Conservation (phyloP, 2,329 filamentous ascomycete genomes). For the Colletotrichum sublineola region DNA sequence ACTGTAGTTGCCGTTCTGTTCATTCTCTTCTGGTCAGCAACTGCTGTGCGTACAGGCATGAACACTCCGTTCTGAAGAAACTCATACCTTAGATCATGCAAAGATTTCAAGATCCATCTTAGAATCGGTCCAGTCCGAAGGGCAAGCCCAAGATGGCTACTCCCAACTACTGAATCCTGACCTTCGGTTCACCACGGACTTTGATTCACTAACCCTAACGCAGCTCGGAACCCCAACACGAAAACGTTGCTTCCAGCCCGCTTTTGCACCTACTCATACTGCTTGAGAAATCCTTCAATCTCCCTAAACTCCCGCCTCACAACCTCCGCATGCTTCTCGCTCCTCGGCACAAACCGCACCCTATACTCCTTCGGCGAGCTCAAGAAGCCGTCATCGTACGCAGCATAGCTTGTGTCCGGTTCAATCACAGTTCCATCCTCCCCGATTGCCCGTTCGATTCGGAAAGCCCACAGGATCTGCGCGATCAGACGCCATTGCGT, state of each 20-base stretch:
- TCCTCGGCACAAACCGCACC: slow-evolving; percentile 29
- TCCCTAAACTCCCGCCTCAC: not conserved
- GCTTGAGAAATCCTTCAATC: slow-evolving; percentile 2
- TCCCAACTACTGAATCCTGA: not conserved
- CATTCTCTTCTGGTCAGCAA: too few relatives aligned
- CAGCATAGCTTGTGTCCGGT: slow-evolving; percentile 20
- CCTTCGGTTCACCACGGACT: not conserved
- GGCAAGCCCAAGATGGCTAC: not conserved
- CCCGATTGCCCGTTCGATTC: slow-evolving; percentile 31
- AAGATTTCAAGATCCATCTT: not conserved
- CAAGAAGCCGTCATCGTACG: slow-evolving; percentile 22
- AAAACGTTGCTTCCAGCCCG: not conserved
- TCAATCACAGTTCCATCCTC: not conserved
- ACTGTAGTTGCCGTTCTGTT: too few relatives aligned
- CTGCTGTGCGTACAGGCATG: too few relatives aligned
- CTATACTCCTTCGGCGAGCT: slow-evolving; percentile 19
- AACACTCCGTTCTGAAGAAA: too few relatives aligned
- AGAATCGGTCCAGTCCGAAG: not conserved
- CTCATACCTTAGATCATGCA: not conserved
- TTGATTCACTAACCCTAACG: too few relatives aligned
- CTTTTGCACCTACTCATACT: slow-evolving; percentile 6
- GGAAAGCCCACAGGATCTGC: slow-evolving; percentile 62
- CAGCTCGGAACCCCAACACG: not conserved
- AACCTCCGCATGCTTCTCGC: slow-evolving; percentile 14
- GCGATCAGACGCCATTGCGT: slow-evolving; percentile 55